Evolutionary conservation across 192 early-diverging fungal genomes (phyloP).

Genomic region (Diversispora eburnea): DNA sequence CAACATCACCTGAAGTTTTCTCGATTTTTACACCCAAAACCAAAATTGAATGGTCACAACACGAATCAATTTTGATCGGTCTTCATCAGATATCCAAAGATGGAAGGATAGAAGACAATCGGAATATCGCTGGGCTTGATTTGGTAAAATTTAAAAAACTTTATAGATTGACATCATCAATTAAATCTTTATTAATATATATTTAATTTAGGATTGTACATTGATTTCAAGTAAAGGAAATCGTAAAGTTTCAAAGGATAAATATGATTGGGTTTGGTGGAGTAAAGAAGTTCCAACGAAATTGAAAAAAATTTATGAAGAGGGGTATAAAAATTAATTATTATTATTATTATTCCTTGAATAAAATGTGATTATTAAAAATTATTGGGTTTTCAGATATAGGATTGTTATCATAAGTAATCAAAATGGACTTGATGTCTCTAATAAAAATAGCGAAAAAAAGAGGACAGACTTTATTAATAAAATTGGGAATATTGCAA

Average conservation of each 20-base stretch:
- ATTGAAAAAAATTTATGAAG: conserved; percentile 54
- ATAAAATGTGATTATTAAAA: not conserved
- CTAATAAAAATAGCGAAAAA: conserved; percentile 38
- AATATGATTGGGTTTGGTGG: conserved; percentile 80
- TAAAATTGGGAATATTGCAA: conserved; percentile 42
- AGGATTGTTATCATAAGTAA: conserved; percentile 76
- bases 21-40: too few relatives aligned
- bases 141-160: conserved; percentile 2
- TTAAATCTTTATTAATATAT: not conserved
- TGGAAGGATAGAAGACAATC: not conserved
- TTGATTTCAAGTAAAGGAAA: conserved; percentile 65
- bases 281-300: conserved; percentile 52
- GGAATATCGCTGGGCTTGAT: conserved; percentile 24
- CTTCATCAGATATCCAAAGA: not conserved
- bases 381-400: conserved; percentile 34
- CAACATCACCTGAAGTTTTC: too few relatives aligned
- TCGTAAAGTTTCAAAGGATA: conserved; percentile 58
- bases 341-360: conserved; percentile 24
- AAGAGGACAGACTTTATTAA: conserved; percentile 38
- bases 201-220: conserved; percentile 66
- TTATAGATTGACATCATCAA: not conserved
- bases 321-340: conserved; percentile 50
- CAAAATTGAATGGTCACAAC: conserved; percentile 3
- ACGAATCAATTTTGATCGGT: conserved; percentile 19
- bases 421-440: conserved; percentile 58